These are phyloP conservation scores for Graphiopsis chlorocephala DNA, from an alignment of 2,329 filamentous ascomycete species.

Conservation along the genomic window DNA sequence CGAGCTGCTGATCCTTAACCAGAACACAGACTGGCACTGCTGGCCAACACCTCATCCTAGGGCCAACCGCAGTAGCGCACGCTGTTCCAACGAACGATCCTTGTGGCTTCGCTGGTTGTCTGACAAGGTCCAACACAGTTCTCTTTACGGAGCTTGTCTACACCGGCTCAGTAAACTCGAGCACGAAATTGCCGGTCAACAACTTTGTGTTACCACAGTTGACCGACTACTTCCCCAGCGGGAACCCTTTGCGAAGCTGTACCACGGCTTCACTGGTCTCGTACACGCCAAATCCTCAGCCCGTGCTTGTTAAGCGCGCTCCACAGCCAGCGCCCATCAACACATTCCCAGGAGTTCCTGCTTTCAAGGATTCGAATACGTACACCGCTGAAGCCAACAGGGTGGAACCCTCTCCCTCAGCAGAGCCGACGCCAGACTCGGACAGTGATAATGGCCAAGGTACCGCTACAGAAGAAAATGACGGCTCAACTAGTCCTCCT, in stretches of 20 bases:
- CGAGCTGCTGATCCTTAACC: background rate
- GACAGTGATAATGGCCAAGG: background rate
- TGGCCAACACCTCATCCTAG: slow-evolving; percentile 25
- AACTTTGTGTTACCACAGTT: slow-evolving; percentile 21
- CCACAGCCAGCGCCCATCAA: background rate
- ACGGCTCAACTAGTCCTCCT: background rate
- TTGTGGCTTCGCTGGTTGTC: slow-evolving; percentile 16
- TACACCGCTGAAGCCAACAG: background rate
- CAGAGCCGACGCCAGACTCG: background rate
- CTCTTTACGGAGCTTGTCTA: slow-evolving; percentile 21
- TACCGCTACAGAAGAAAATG: background rate
- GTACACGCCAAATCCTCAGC: background rate
- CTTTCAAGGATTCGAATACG: background rate
- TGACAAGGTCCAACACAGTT: slow-evolving; percentile 6
- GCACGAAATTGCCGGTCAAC: background rate
- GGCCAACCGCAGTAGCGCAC: slow-evolving; percentile 19
- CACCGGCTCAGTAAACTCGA: slow-evolving; percentile 19
- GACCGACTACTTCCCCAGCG: slow-evolving; percentile 23
- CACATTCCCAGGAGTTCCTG: background rate
- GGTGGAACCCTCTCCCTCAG: background rate
- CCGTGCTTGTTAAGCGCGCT: background rate
- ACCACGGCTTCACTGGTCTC: slow-evolving; percentile 17
- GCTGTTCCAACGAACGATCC: slow-evolving; percentile 18
- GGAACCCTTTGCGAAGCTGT: slow-evolving; percentile 22
- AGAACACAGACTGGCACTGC: slow-evolving; percentile 22